A percentile compares a stretch with the other conserved stretches of the same genome.
phyloP scores from a whole-genome alignment of 2,329 filamentous ascomycete species.

The Sclerotinia spermophila region DNA sequence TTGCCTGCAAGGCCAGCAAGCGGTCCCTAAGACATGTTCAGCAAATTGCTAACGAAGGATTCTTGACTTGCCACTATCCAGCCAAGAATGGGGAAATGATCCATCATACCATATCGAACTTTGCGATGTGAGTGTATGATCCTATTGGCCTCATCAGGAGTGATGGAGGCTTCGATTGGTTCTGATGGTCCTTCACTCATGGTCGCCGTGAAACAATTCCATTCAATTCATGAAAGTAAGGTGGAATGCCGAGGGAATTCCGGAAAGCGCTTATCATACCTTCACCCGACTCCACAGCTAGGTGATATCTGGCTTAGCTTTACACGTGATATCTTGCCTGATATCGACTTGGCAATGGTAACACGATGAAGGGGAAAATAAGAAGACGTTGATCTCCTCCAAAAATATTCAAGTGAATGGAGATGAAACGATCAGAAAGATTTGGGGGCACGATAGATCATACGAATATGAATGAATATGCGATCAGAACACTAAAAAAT shows the following conservation, averaged over 20 bases:
- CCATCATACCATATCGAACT: slow-evolving; percentile 59
- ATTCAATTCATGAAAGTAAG: slow-evolving; percentile 9
- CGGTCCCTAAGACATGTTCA: slow-evolving; percentile 30
- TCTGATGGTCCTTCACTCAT: slow-evolving; percentile 28
- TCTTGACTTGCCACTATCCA: slow-evolving; percentile 6
- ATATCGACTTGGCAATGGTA: background rate
- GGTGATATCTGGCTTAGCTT: background rate
- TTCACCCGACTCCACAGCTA: slow-evolving; percentile 2
- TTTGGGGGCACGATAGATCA: background rate
- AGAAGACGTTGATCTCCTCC: background rate
- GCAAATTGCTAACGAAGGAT: slow-evolving; percentile 7
- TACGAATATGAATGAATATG: background rate
- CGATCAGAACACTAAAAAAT: background rate
- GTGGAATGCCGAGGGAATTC: slow-evolving; percentile 18
- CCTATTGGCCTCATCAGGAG: slow-evolving; percentile 59
- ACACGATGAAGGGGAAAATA: slow-evolving; percentile 2
- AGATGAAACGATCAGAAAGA: background rate
- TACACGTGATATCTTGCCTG: slow-evolving; percentile 6
- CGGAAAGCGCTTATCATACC: slow-evolving; percentile 15
- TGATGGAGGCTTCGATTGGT: slow-evolving; percentile 28
- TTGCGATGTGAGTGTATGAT: slow-evolving; percentile 68
- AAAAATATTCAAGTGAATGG: background rate
- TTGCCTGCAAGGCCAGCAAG: slow-evolving; percentile 64
- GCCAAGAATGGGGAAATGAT: slow-evolving; percentile 13
- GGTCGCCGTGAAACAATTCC: slow-evolving; percentile 15